Evolutionary conservation across 352 stramenopile species (phyloP).

Genomic region (Phytophthora quininea): DNA sequence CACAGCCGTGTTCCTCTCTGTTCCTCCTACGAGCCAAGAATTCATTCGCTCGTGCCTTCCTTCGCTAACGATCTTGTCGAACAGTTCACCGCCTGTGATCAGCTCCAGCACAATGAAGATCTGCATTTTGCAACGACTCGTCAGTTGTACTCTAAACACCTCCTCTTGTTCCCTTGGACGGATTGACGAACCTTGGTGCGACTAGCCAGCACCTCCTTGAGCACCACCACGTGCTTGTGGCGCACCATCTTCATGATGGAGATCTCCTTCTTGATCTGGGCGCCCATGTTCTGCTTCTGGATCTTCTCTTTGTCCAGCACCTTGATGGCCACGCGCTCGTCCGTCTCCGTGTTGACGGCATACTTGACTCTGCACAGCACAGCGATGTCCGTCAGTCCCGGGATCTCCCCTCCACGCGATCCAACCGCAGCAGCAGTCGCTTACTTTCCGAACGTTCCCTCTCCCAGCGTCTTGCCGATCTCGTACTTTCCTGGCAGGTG

Average conservation of each 20-base stretch:
- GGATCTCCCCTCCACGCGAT: background rate
- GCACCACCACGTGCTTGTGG: slow-evolving; percentile 89
- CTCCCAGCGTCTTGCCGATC: slow-evolving; percentile 95
- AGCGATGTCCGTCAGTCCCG: background rate
- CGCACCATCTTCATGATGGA: slow-evolving; percentile 98
- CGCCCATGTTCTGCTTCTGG: slow-evolving; percentile 98
- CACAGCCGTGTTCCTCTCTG: slow-evolving; percentile 10
- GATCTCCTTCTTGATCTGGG: slow-evolving; percentile 99
- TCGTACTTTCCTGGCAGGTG: slow-evolving; percentile 93
- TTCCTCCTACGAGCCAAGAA: slow-evolving; percentile 5
- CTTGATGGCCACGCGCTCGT: slow-evolving; percentile 97
- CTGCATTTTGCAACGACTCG: slow-evolving; percentile 50
- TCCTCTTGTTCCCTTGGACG: too few species aligned
- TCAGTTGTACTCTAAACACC: background rate
- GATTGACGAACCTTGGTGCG: slow-evolving; percentile 90
- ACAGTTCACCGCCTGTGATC: slow-evolving; percentile 90
- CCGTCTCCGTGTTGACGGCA: slow-evolving; percentile 95
- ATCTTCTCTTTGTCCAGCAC: slow-evolving; percentile 98
- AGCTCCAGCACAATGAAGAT: slow-evolving; percentile 96
- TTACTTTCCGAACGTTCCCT: slow-evolving; percentile 97
- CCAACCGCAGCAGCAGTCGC: slow-evolving; percentile 20
- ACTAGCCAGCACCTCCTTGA: slow-evolving; percentile 91
- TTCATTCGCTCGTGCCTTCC: slow-evolving; percentile 51
- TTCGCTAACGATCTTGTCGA: slow-evolving; percentile 97
- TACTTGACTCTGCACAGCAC: slow-evolving; percentile 85